These are phyloP conservation scores for Ceratocystis cubensis DNA, from an alignment of 2,329 filamentous ascomycete genomes.

Conservation along the genomic window DNA sequence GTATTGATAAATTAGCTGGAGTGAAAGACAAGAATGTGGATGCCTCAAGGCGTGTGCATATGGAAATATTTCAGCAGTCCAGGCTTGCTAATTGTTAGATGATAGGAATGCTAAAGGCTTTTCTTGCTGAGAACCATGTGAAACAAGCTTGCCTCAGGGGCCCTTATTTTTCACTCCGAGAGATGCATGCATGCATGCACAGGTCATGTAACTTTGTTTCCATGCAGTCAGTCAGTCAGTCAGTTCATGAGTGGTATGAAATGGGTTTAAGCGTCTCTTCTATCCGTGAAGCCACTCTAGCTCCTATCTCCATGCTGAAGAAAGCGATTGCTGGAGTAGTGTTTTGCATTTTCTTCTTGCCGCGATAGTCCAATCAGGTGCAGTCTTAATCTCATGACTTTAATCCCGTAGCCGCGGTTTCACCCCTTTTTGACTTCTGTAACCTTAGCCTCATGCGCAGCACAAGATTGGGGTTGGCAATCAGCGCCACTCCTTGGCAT, in stretches of 20 bases:
- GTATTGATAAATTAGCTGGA: no score
- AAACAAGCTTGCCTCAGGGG: not conserved
- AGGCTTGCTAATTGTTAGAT: not conserved
- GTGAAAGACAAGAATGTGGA: not conserved
- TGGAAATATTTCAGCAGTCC: no score
- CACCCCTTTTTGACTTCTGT: not conserved
- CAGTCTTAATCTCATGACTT: not conserved
- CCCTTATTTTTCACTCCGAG: not conserved
- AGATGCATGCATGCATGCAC: not conserved
- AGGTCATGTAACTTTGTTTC: not conserved
- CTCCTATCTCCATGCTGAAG: not conserved
- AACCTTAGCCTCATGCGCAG: not conserved
- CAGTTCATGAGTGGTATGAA: not conserved
- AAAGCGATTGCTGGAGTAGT: not conserved
- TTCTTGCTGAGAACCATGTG: not conserved
- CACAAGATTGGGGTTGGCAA: not conserved
- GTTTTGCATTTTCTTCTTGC: not conserved
- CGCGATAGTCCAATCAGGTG: not conserved
- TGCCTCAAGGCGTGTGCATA: no score
- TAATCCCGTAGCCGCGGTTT: not conserved
- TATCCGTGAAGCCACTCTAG: not conserved
- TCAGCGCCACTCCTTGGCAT: not conserved
- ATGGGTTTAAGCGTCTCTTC: not conserved
- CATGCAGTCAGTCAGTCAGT: not conserved
- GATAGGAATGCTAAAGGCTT: not conserved